Evolutionary conservation across 306 rosid genomes (phyloP).

Genomic region (Senna tora): DNA sequence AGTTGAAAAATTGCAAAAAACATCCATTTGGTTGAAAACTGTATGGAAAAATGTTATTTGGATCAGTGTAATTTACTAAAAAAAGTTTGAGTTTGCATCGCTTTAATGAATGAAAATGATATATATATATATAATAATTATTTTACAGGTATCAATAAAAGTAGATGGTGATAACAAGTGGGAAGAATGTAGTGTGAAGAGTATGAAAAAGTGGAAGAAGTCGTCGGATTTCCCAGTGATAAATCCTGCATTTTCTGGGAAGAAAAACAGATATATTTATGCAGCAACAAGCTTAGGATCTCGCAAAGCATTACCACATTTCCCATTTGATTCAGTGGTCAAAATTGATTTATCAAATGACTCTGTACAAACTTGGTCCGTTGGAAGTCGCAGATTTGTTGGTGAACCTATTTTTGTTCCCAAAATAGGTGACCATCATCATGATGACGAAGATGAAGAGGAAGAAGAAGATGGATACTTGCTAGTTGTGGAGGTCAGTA

Average conservation of each 20-base stretch:
- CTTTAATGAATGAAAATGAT: too few species aligned
- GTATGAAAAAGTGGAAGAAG: slow-evolving; percentile 58
- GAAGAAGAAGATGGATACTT: slow-evolving; percentile 81
- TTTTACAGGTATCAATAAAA: slow-evolving; percentile 61
- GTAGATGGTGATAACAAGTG: slow-evolving; percentile 52
- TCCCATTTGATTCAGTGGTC: slow-evolving; percentile 76
- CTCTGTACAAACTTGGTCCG: slow-evolving; percentile 69
- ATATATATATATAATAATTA: too few species aligned
- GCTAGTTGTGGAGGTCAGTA: slow-evolving; percentile 82
- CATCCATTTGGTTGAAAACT: too few species aligned
- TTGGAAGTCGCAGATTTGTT: slow-evolving; percentile 67
- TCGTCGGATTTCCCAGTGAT: slow-evolving; percentile 80
- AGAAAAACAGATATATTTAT: slow-evolving; percentile 59
- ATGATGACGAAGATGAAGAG: not conserved
- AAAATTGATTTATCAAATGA: slow-evolving; percentile 52
- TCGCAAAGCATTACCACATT: slow-evolving; percentile 71
- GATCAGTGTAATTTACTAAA: too few species aligned
- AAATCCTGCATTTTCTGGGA: slow-evolving; percentile 71
- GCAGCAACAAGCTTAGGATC: slow-evolving; percentile 80
- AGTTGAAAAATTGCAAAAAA: too few species aligned
- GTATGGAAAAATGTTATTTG: too few species aligned
- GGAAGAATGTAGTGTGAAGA: slow-evolving; percentile 56
- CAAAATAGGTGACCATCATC: slow-evolving; percentile 42
- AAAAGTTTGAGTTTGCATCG: too few species aligned
- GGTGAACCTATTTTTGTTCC: slow-evolving; percentile 89